Evolutionary conservation across 192 early-diverging fungal genomes (phyloP).

Genomic region (Phlyctochytrium bullatum): DNA sequence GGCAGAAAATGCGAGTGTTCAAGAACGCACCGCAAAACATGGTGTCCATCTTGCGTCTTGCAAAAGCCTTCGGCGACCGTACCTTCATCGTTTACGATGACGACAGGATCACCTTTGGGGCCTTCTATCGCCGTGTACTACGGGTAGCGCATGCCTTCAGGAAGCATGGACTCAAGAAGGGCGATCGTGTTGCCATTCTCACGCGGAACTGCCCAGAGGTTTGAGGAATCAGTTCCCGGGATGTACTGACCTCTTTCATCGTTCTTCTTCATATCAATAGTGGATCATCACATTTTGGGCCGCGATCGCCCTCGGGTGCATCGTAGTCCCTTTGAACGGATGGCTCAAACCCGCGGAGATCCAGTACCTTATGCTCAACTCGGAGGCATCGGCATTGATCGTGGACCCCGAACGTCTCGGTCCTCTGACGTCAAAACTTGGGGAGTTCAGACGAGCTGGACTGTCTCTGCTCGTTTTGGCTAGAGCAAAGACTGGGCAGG

Average conservation of each 20-base stretch:
- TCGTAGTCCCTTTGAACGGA: slow-evolving; percentile 21
- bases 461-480: too few relatives aligned
- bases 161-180: slow-evolving; percentile 14
- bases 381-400: slow-evolving; percentile 7
- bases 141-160: slow-evolving; percentile 15
- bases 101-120: background rate
- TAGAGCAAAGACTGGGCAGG: too few relatives aligned
- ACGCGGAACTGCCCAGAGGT: slow-evolving; percentile 28
- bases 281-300: slow-evolving; percentile 23
- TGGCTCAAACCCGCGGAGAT: slow-evolving; percentile 28
- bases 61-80: too few relatives aligned
- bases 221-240: too few relatives aligned
- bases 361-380: slow-evolving; percentile 16
- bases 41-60: too few relatives aligned
- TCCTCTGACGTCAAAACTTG: background rate
- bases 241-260: background rate
- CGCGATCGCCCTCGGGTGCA: slow-evolving; percentile 12
- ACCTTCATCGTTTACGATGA: background rate
- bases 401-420: slow-evolving; percentile 14
- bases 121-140: background rate
- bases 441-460: background rate
- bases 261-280: background rate
- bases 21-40: too few relatives aligned
- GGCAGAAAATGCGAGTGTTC: too few relatives aligned
- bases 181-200: slow-evolving; percentile 19